phyloP scores from a whole-genome alignment of 2,329 filamentous ascomycete species.

The Aspergillus sp. region DNA sequence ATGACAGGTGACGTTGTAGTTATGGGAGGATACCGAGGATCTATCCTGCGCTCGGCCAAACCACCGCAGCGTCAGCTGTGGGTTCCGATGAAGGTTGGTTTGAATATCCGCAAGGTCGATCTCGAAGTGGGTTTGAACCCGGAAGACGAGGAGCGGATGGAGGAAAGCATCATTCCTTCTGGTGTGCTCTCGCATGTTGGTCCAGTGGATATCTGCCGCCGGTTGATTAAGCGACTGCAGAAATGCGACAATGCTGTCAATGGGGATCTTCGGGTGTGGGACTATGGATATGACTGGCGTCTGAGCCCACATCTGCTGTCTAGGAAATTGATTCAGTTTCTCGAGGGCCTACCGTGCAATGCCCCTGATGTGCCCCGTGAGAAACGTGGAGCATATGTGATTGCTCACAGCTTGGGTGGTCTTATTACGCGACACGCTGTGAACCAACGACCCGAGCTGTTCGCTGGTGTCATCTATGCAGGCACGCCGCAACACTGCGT shows the following conservation, averaged over 20 bases:
- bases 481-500: conserved; percentile 81
- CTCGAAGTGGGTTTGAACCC: conserved; percentile 77
- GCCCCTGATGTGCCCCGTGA: conserved; percentile 48
- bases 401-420: conserved; percentile 82
- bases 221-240: conserved; percentile 72
- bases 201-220: conserved; percentile 80
- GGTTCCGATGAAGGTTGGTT: conserved; percentile 88
- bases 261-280: conserved; percentile 72
- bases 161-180: conserved; percentile 74
- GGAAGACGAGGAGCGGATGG: conserved; percentile 79
- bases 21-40: conserved; percentile 86
- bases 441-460: conserved; percentile 78
- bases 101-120: conserved; percentile 88
- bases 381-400: conserved; percentile 68
- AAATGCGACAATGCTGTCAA: conserved; percentile 67
- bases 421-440: conserved; percentile 84
- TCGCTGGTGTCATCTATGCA: conserved; percentile 79
- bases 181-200: conserved; percentile 91
- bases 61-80: conserved; percentile 82
- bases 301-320: conserved; percentile 76
- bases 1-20: conserved; percentile 82
- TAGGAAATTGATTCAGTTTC: conserved; percentile 64
- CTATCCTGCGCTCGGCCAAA: conserved; percentile 77
- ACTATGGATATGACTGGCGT: conserved; percentile 95
- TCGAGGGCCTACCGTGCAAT: conserved; percentile 73